Base-by-base conservation (phyloP, 495 filamentous ascomycete species). In the Rusavskia elegans region DNA sequence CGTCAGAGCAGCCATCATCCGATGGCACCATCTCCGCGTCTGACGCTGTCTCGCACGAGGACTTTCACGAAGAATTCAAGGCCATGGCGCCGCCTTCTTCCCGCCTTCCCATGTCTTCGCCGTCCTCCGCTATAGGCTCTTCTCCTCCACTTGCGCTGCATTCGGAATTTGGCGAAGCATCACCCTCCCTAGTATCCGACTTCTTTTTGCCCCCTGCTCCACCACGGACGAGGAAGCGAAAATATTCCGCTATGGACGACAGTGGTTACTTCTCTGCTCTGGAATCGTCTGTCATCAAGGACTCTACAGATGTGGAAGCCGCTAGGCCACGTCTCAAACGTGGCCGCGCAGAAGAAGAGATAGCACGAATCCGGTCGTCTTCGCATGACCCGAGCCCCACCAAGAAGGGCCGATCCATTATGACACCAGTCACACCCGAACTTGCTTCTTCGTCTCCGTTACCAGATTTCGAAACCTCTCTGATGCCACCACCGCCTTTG, bases 211-310 rank as follows among this genome's bases (percentile, higher is more conserved):
- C 74, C 20, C 79, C 80, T 5, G 82, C 64, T 69, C 40, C 68
- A 40, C 74, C 72, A 56, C 78, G 74, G 68, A 73, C 13, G 77
- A 35, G 80, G 46, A 90, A 86, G 65, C 80, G 84, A 44, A 89
- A 85, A 61, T 66, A 66, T n/a, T 77, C 80, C 57, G 78, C 79
- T 14, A 80, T 95, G 69, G 88, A 94, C 57, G 92, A 98, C 60
- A 95, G 89, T 64, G 92, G 92, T 11, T 98, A 96, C 64, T 95
- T 94, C 59, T 98, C 92, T 1, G 96, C 90, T 0, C 69, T 98
- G n/a, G 92, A 96, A 42, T 97, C 92, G 1, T 96, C 92, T 0
- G 87, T 74, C n/a, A 73, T 86, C 58, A 68, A 78, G 52, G 73
- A 86, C 3, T 67, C 83, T 51, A 87, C 85, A 2, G 87, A 87